Evolutionary conservation across 2,329 filamentous ascomycete genomes (phyloP).

Genomic region (Nemania abortiva): DNA sequence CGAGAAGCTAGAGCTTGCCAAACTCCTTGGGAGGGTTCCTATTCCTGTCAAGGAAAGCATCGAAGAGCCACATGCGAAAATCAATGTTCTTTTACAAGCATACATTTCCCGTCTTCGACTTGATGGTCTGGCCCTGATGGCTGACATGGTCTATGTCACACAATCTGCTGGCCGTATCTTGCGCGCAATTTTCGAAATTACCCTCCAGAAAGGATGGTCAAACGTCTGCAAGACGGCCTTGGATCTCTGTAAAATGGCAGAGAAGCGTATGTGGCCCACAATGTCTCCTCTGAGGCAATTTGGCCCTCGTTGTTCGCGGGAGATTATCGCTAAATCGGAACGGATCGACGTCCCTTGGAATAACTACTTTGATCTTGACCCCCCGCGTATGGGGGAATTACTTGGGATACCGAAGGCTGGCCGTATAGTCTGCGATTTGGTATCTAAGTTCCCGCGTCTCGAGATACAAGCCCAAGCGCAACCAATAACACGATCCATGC

Average conservation of each 20-base stretch:
- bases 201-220: conserved; percentile 96
- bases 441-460: conserved; percentile 92
- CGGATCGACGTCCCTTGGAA: conserved; percentile 93
- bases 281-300: conserved; percentile 98
- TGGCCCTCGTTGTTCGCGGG: conserved; percentile 76
- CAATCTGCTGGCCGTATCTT: conserved; percentile 97
- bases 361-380: conserved; percentile 95
- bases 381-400: conserved; percentile 94
- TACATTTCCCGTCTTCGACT: conserved; percentile 96
- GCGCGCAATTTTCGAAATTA: conserved; percentile 95
- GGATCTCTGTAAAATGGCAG: conserved; percentile 98
- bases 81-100: conserved; percentile 95
- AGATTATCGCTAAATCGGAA: conserved; percentile 92
- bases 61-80: conserved; percentile 96
- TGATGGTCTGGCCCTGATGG: conserved; percentile 95
- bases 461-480: conserved; percentile 95
- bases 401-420: conserved; percentile 91
- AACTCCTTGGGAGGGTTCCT: conserved; percentile 88
- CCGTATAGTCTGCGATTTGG: conserved; percentile 83
- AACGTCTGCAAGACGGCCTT: conserved; percentile 91
- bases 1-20: conserved; percentile 95
- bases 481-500: conserved; percentile 92
- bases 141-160: conserved; percentile 98
- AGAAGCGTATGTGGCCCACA: conserved; percentile 99
- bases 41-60: conserved; percentile 98